These are phyloP conservation scores for Rhizopus microsporus DNA, from an alignment of 371 early-diverging fungal species.

Conservation along the genomic window DNA sequence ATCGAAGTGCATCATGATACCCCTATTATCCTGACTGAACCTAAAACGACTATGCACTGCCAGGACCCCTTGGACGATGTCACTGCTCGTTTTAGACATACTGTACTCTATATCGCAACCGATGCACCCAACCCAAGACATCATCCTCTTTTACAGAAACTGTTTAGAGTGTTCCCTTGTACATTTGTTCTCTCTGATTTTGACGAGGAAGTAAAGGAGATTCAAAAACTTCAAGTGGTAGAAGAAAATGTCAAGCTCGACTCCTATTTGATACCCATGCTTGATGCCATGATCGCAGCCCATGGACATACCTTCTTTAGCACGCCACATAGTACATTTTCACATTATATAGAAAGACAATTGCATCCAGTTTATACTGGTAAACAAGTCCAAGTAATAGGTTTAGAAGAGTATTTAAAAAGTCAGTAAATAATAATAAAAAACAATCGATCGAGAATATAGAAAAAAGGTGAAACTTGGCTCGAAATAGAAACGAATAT, in stretches of 20 bases:
- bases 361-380: constrained; percentile 54
- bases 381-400: constrained; percentile 30
- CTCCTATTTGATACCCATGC: constrained; percentile 62
- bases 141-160: constrained; percentile 57
- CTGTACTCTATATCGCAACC: constrained; percentile 60
- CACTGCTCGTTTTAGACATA: constrained; percentile 22
- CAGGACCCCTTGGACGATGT: constrained; percentile 9
- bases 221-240: constrained; percentile 46
- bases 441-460: constrained; percentile 1
- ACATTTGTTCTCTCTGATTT: constrained; percentile 61
- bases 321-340: constrained; percentile 61
- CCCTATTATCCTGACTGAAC: neutral
- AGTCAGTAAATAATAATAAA: neutral
- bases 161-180: constrained; percentile 63
- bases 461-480: neutral
- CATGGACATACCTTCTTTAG: constrained; percentile 61
- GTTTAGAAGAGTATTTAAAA: constrained; percentile 1
- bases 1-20: constrained; percentile 21
- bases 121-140: constrained; percentile 56
- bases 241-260: constrained; percentile 53
- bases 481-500: no score
- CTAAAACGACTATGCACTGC: constrained; percentile 18
- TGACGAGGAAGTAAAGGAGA: constrained; percentile 37
- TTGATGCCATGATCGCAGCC: constrained; percentile 64
- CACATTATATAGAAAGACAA: constrained; percentile 58